Base-by-base conservation (phyloP, 1,284 basidiomycete species). In the Schizophyllum amplum region DNA sequence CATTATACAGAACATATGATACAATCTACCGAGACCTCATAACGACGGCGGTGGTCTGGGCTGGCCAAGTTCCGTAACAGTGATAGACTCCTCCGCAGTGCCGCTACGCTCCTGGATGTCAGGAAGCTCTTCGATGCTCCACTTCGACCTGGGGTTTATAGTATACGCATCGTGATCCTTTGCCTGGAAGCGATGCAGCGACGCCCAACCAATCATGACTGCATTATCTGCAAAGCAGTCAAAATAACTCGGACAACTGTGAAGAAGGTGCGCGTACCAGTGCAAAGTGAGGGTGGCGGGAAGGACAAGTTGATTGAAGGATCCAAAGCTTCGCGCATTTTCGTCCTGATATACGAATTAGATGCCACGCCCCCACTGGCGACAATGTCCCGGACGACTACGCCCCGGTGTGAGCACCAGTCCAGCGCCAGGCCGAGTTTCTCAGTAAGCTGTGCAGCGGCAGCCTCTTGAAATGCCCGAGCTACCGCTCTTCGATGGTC, bases 141-240 rank as follows among this genome's bases (percentile, higher is more conserved):
- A 92, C 65, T 83, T 84, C 15, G 84, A 70, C 24, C 74, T 72
- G 15, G 83, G 72, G 50, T 76, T 76, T 20, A 84, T 79, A 33
- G 73, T 75, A 67, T 83, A 91, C 24, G 75, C 76, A 62, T 97
- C 94, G 47, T 77, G 72, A 61, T 86, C 81, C 1, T 73, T 74
- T 0, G 72, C 72, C n/a, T 87, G 75, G 60, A 96, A 87, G 11
- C 92, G 82, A 61, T 88, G 72, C 77, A 94, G 87, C 0, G 90
- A 86, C 5, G 92, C 87, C 89, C 89, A 94, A 1, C 81, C 94
- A 61, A 98, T 91, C 94, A 98, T 98, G 1, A 84, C 94, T 0
- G 94, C 94, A 67, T 97, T 98, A 65, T 97, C 94, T 93, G 61
- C 24, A 47, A 46, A 50, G 20, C 0, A 22, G 20, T 26, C 47